Base-by-base conservation (phyloP, 805 yeast species). In the Blastobotrys attinorum region DNA sequence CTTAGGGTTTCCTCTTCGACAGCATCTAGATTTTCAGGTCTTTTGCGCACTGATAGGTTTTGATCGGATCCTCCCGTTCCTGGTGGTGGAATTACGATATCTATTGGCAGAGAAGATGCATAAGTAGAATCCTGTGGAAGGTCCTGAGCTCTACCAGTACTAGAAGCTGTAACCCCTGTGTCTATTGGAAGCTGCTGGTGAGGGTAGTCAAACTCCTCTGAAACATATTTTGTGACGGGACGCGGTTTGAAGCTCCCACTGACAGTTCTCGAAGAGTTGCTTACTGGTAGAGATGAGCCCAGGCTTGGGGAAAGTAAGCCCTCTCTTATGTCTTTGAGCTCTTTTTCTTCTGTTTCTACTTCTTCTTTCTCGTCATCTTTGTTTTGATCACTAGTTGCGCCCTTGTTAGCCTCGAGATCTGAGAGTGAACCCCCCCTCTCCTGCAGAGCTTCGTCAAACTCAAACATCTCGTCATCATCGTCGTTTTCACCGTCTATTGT, bases 211-310 rank as follows among this genome's bases (percentile, higher is more conserved):
- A 11, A 7, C 18, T 39, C 42, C 10, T 29, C 36, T 11, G 17
- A 15, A 17, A 40, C 13, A 20, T 40, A 40, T 15, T 40, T 40
- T 20, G 43, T 31, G 13, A 11, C n/a, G 3, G 43, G 31, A 3
- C 37, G 43, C 4, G 43, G 43, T 15, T 20, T 31, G 37, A 40
- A 40, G n/a, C 36, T 16, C 8, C 43, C 43, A n/a, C 37, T 31
- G 7, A 40, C 4, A 15, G n/a, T 35, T n/a, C n/a, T n/a, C 18
- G 22, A 18, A 5, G 37, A 33, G 31, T 37, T 20, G 3, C 13
- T 13, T 22, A n/a, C 21, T 3, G 33, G 33, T 17, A 31, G 16
- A 31, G 33, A 31, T 3, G 33, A 31, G 8, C 33, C 33, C 33
- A 31, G 10, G 5, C 17, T 3, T 31, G 33, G 33, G 16, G 33